Percentiles rank a stretch among this genome's conserved stretches.
These are phyloP conservation scores for Fermentozyma sake DNA, from an alignment of 1,139 yeast genomes.

Conservation along the genomic window DNA sequence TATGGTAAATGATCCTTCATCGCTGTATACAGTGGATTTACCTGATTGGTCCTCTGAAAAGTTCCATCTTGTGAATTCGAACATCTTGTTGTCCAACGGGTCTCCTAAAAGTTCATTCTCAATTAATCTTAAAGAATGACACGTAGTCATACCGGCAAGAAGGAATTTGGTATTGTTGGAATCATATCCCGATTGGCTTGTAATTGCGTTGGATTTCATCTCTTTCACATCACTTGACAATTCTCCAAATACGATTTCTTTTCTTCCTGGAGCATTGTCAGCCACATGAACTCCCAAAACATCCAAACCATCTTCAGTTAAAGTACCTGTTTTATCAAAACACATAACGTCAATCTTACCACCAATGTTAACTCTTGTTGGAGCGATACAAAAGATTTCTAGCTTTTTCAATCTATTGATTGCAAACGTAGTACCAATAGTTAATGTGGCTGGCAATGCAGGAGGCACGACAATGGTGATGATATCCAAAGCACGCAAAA, in stretches of 20 bases:
- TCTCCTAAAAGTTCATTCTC: constrained; percentile 86
- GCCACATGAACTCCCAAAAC: constrained; percentile 80
- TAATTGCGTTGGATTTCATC: too few relatives aligned
- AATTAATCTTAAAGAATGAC: constrained; percentile 80
- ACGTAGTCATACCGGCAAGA: constrained; percentile 63
- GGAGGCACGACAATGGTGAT: constrained; percentile 98
- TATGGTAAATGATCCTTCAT: constrained; percentile 44
- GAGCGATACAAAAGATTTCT: constrained; percentile 83
- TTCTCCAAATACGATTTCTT: constrained; percentile 49
- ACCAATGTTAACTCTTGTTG: constrained; percentile 89
- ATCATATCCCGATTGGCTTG: constrained; percentile 16
- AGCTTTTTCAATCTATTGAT: constrained; percentile 61
- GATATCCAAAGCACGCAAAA: constrained; percentile 85
- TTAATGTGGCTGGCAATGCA: constrained; percentile 93
- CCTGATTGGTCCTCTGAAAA: constrained; percentile 57
- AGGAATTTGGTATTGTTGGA: constrained; percentile 31
- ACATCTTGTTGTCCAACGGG: constrained; percentile 91
- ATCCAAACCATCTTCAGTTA: constrained; percentile 95
- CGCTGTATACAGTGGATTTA: constrained; percentile 19
- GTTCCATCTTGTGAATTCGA: constrained; percentile 77
- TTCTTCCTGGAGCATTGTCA: constrained; percentile 47
- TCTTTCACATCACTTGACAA: constrained; percentile 23
- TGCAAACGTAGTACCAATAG: constrained; percentile 95
- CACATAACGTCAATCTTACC: constrained; percentile 89
- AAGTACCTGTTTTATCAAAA: constrained; percentile 95